Conservation (phyloP, 2,329 filamentous ascomycete genomes). For the Arthrobotrys entomopaga region DNA sequence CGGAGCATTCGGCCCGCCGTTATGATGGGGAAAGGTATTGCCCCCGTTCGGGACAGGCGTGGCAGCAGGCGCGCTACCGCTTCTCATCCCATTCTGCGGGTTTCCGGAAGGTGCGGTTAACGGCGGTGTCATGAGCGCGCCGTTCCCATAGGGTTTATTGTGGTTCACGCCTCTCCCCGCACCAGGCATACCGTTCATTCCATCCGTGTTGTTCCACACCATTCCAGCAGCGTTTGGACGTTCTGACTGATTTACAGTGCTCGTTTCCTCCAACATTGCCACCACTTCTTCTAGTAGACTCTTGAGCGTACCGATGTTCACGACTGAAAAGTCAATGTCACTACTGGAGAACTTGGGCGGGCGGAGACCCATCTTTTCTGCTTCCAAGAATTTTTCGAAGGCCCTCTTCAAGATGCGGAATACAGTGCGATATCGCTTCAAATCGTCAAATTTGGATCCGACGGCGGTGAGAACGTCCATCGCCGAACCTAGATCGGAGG, state of each 20-base stretch:
- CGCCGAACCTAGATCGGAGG: slow-evolving; percentile 45
- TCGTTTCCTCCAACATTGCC: slow-evolving; percentile 45
- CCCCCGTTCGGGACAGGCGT: slow-evolving; percentile 24
- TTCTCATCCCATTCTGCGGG: slow-evolving; percentile 29
- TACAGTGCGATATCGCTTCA: slow-evolving; percentile 52
- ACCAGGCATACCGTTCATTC: slow-evolving; percentile 34
- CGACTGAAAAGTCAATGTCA: slow-evolving; percentile 53
- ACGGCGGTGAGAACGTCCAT: slow-evolving; percentile 53
- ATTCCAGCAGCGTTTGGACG: slow-evolving; percentile 23
- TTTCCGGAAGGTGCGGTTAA: slow-evolving; percentile 35
- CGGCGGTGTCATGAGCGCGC: slow-evolving; percentile 49
- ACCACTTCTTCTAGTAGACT: slow-evolving; percentile 51
- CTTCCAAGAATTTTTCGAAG: slow-evolving; percentile 53
- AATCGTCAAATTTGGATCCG: slow-evolving; percentile 51
- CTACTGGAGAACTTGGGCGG: slow-evolving; percentile 37
- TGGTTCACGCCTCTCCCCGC: slow-evolving; percentile 14
- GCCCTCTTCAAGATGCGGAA: slow-evolving; percentile 50
- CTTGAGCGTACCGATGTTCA: slow-evolving; percentile 48
- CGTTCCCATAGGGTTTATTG: slow-evolving; percentile 48
- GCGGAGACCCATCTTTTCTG: slow-evolving; percentile 50
- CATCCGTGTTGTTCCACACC: slow-evolving; percentile 28
- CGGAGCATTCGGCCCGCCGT: background rate
- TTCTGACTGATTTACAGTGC: slow-evolving; percentile 14
- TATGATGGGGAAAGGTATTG: slow-evolving; percentile 37
- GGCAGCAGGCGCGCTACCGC: slow-evolving; percentile 47